A percentile compares a stretch with the other conserved stretches of the same genome.
Conservation (phyloP, 257 asterid species). For the Rubia yunnanensis region DNA sequence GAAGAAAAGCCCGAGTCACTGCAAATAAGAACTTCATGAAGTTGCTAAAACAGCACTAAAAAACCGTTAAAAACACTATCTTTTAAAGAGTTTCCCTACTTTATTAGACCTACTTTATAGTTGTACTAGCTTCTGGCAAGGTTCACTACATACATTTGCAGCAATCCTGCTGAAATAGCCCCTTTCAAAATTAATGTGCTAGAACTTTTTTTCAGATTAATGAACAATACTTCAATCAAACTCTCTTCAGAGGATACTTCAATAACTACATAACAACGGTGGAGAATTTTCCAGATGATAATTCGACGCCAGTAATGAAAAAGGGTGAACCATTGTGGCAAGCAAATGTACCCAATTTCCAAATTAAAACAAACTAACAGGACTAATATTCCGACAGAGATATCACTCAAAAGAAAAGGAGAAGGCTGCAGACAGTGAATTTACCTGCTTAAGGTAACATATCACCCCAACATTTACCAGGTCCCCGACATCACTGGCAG, state of each 20-base stretch:
- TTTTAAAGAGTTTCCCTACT: not conserved
- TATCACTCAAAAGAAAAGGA: not conserved
- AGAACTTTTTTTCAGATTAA: not conserved
- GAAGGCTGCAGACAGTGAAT: not conserved
- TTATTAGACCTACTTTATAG: no score
- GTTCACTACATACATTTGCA: not conserved
- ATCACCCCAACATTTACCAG: slow-evolving; percentile 97
- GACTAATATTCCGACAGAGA: not conserved
- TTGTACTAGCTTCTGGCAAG: not conserved
- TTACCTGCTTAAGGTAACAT: slow-evolving; percentile 99
- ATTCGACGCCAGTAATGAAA: not conserved
- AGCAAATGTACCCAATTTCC: not conserved
- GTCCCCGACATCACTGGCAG: slow-evolving; percentile 97
- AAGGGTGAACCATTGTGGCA: not conserved
- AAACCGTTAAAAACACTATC: not conserved
- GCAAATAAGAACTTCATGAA: not conserved
- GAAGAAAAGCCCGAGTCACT: not conserved
- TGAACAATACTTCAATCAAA: not conserved
- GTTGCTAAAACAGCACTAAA: not conserved
- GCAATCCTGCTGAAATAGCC: not conserved
- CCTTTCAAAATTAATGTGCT: not conserved
- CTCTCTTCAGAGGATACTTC: not conserved
- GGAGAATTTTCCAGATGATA: not conserved
- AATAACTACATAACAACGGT: not conserved
- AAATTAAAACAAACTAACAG: not conserved